Conservation (phyloP, 805 yeast genomes). For the Lipomyces starkeyi region DNA sequence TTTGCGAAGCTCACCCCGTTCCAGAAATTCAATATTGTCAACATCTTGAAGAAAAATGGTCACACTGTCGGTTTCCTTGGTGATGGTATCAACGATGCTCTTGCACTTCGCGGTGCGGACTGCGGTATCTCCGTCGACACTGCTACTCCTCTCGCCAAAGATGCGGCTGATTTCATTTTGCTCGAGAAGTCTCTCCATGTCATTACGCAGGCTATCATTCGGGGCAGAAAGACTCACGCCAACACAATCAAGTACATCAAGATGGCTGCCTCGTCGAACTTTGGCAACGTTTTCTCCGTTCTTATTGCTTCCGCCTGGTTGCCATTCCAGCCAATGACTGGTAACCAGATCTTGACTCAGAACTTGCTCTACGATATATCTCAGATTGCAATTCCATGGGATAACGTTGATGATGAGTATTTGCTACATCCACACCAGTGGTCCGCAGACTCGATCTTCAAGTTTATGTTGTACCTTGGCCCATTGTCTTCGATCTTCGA, state of each 20-base stretch:
- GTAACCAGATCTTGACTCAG: slow-evolving; percentile 37
- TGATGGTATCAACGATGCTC: slow-evolving; percentile 63
- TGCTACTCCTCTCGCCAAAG: slow-evolving; percentile 62
- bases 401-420: slow-evolving; percentile 36
- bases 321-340: slow-evolving; percentile 40
- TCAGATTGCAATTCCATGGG: slow-evolving; percentile 39
- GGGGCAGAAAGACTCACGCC: slow-evolving; percentile 54
- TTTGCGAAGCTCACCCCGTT: slow-evolving; percentile 51
- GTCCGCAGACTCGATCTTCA: slow-evolving; percentile 37
- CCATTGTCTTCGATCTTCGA: slow-evolving; percentile 37
- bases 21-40: slow-evolving; percentile 58
- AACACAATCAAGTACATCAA: slow-evolving; percentile 49
- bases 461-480: slow-evolving; percentile 35
- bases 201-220: slow-evolving; percentile 57
- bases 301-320: slow-evolving; percentile 49
- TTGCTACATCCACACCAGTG: slow-evolving; percentile 34
- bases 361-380: slow-evolving; percentile 36
- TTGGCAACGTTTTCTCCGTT: slow-evolving; percentile 59
- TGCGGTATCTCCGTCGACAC: slow-evolving; percentile 63
- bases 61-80: slow-evolving; percentile 61
- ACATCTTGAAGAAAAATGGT: slow-evolving; percentile 46
- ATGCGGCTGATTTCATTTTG: slow-evolving; percentile 58
- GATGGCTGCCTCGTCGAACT: slow-evolving; percentile 54
- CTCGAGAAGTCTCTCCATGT: slow-evolving; percentile 58
- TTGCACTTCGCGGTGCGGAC: slow-evolving; percentile 59